Evolutionary conservation across 768 basidiomycete species (phyloP).

Genomic region (Boletus pseudo-olivaceus): DNA sequence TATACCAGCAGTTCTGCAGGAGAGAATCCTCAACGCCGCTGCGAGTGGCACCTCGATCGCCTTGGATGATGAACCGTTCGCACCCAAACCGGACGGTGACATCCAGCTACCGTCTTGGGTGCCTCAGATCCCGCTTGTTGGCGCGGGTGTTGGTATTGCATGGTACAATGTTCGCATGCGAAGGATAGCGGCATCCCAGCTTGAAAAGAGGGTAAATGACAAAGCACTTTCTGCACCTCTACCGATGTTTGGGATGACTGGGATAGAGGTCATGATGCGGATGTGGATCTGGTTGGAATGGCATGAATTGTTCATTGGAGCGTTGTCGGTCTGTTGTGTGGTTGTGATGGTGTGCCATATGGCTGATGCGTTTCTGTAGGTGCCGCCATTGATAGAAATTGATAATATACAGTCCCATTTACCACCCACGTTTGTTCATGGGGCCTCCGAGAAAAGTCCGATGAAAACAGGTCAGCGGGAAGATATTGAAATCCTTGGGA

Average conservation of each 20-base stretch:
- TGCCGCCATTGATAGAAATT: not conserved
- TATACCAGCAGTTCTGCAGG: slow-evolving; percentile 43
- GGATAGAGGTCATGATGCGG: slow-evolving; percentile 36
- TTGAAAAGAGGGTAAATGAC: not conserved
- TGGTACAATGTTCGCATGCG: slow-evolving; percentile 69
- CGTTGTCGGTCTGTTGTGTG: slow-evolving; percentile 1
- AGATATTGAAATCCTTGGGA: not conserved
- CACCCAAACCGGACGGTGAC: slow-evolving; percentile 35
- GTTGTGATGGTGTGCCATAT: not conserved
- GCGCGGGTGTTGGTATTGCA: slow-evolving; percentile 58
- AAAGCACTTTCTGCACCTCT: not conserved
- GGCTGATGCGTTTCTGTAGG: not conserved
- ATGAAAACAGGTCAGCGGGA: not conserved
- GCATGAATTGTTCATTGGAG: not conserved
- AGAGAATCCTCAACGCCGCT: slow-evolving; percentile 6
- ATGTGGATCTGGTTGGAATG: slow-evolving; percentile 48
- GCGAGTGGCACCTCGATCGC: slow-evolving; percentile 11
- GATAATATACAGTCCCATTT: not conserved
- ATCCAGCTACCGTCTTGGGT: slow-evolving; percentile 27
- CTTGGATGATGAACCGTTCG: slow-evolving; percentile 34
- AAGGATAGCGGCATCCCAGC: slow-evolving; percentile 35
- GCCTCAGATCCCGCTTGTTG: slow-evolving; percentile 55
- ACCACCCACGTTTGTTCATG: too few relatives aligned
- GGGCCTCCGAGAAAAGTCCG: slow-evolving; percentile 3
- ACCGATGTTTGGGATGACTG: slow-evolving; percentile 30